phyloP scores from a whole-genome alignment of 2,329 filamentous ascomycete genomes.

The Fusarium floridanum region DNA sequence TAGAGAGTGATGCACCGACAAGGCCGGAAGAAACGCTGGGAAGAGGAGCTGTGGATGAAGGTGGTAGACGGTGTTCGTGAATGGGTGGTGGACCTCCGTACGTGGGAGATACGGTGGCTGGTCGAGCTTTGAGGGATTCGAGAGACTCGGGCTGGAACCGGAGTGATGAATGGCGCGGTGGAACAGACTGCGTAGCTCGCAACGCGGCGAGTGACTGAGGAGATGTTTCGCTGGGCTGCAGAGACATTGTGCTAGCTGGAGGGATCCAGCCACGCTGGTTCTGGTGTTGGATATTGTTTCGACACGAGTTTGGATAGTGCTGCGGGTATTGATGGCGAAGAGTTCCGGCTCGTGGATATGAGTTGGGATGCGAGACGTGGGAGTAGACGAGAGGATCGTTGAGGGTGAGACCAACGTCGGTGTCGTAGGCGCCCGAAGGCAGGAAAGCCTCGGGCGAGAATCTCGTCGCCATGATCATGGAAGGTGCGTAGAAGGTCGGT shows the following conservation, averaged over 20 bases:
- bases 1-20: constrained; percentile 43
- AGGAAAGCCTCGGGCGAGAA: constrained; percentile 46
- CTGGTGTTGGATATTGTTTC: constrained; percentile 28
- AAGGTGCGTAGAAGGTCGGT: constrained; percentile 25
- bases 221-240: constrained; percentile 27
- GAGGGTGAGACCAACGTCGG: constrained; percentile 36
- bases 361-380: constrained; percentile 34
- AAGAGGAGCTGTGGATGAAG: constrained; percentile 40
- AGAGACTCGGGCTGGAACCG: constrained; percentile 37
- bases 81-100: constrained; percentile 29
- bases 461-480: constrained; percentile 43
- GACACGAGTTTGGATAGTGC: constrained; percentile 37
- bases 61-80: constrained; percentile 31
- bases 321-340: constrained; percentile 43
- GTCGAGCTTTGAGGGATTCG: constrained; percentile 19
- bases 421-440: constrained; percentile 45
- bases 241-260: constrained; percentile 41
- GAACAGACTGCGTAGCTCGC: constrained; percentile 39
- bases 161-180: constrained; percentile 22
- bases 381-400: constrained; percentile 34
- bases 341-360: constrained; percentile 35
- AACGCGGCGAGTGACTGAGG: constrained; percentile 45
- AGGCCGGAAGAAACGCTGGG: constrained; percentile 38
- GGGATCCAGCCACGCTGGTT: constrained; percentile 39
- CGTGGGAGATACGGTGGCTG: constrained; percentile 36